Base-by-base conservation (phyloP, 2,329 filamentous ascomycete species). In the Byssoonygena ceratinophila region DNA sequence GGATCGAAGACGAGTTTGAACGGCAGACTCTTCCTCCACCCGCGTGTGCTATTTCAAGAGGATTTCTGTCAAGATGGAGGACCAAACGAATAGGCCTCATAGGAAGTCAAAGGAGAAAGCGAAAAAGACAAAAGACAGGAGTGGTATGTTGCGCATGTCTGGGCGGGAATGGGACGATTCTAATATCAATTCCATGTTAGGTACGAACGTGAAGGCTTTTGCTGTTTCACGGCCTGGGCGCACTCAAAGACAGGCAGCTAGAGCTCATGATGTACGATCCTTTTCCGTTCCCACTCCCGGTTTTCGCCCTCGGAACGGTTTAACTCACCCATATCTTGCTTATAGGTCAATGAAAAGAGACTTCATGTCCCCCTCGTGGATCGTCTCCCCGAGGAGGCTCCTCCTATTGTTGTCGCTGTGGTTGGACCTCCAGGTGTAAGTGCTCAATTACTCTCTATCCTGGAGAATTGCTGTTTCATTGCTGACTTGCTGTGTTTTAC, bases 361-460 rank as follows among this genome's bases (percentile, higher is more conserved):
- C 78, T 97, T 36, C 94, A 98, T 76, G 92, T 98, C 16, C 92
- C 92, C 41, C 85, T 95, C 67, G 86, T 97, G 72, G 92, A 98
- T 75, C 84, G 94, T 60, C 76, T 97, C 25, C 91, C 92, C 59
- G 91, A 97, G 70, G 92, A 97, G 73, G 86, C 92, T 14, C 90
- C 92, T 23, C 92, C 92, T 54, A 82, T 94, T 55, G 82, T 98
- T 53, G 91, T 97, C 61, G 83, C 88, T 56, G 90, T 98, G 55
- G 90, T 97, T 65, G 94, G 92, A 51, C 92, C 92, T 52, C 88
- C 92, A 1, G 92, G 92, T 55, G 91, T 90, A 69, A 59, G 70
- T 66, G 46, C 31, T 50, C n/a, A 32, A 16, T n/a, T 12, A 12
- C 29, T 8, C 14, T 37, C 12, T 20, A n/a, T 20, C 41, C 6